Evolutionary conservation across 2,329 filamentous ascomycete genomes (phyloP).

Genomic region (Alternaria conjuncta): DNA sequence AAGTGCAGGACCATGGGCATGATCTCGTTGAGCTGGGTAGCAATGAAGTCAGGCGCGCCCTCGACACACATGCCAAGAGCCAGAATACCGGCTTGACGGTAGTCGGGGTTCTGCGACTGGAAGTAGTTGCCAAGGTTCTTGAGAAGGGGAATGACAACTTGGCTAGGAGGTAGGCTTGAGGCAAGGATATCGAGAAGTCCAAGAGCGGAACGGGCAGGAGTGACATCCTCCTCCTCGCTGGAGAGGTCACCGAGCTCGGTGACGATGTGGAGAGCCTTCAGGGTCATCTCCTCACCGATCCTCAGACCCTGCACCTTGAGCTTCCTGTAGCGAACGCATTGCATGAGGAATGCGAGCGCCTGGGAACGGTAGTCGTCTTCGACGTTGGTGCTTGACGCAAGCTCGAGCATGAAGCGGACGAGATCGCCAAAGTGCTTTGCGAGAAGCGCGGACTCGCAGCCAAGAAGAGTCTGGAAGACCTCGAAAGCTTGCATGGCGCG

Average conservation of each 20-base stretch:
- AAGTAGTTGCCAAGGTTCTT: slow-evolving; percentile 86
- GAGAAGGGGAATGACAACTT: slow-evolving; percentile 91
- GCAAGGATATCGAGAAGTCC: slow-evolving; percentile 88
- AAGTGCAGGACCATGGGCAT: slow-evolving; percentile 84
- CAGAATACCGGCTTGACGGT: slow-evolving; percentile 88
- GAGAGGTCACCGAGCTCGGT: slow-evolving; percentile 81
- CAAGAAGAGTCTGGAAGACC: slow-evolving; percentile 93
- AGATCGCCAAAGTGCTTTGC: slow-evolving; percentile 88
- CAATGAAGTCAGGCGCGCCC: slow-evolving; percentile 96
- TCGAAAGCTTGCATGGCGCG: slow-evolving; percentile 90
- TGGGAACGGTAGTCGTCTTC: slow-evolving; percentile 88
- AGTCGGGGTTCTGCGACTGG: slow-evolving; percentile 73
- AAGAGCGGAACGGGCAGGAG: slow-evolving; percentile 83
- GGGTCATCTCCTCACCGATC: slow-evolving; percentile 84
- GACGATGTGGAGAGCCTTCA: slow-evolving; percentile 86
- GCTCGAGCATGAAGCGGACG: slow-evolving; percentile 90
- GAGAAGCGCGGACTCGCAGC: slow-evolving; percentile 84
- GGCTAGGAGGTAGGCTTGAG: slow-evolving; percentile 85
- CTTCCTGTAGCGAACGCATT: slow-evolving; percentile 88
- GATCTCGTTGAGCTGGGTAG: slow-evolving; percentile 85
- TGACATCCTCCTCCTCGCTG: slow-evolving; percentile 80
- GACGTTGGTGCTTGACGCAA: slow-evolving; percentile 76
- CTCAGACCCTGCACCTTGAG: slow-evolving; percentile 93
- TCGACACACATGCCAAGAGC: slow-evolving; percentile 93
- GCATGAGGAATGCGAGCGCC: slow-evolving; percentile 91